These are phyloP conservation scores for Lasiodiplodia gonubiensis DNA, from an alignment of 2,329 filamentous ascomycete genomes.

Conservation along the genomic window DNA sequence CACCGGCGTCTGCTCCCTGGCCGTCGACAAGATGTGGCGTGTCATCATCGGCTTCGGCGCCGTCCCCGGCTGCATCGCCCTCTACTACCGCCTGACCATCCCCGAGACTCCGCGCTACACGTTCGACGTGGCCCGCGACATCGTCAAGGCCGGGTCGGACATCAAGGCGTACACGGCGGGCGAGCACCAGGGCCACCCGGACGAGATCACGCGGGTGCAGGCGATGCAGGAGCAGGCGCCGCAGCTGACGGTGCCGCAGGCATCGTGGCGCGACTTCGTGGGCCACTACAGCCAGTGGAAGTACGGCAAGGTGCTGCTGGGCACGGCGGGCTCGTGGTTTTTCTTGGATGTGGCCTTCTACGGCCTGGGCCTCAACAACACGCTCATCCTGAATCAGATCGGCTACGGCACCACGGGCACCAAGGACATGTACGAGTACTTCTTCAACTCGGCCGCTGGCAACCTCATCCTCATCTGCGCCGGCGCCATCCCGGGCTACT, in stretches of 20 bases:
- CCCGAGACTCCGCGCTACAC: constrained; percentile 89
- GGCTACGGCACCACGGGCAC: constrained; percentile 69
- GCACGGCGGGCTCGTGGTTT: constrained; percentile 87
- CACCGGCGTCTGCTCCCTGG: constrained; percentile 66
- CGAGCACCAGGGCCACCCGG: constrained; percentile 65
- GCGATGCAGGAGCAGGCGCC: constrained; percentile 60
- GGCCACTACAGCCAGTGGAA: constrained; percentile 73
- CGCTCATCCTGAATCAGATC: constrained; percentile 72
- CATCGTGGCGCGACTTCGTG: constrained; percentile 74
- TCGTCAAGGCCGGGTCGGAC: constrained; percentile 75
- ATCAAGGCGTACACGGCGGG: constrained; percentile 76
- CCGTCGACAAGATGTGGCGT: constrained; percentile 89
- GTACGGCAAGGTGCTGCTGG: constrained; percentile 73
- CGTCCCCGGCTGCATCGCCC: constrained; percentile 77
- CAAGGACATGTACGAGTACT: constrained; percentile 64
- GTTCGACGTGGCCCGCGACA: constrained; percentile 77
- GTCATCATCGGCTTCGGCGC: constrained; percentile 80
- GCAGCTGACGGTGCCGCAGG: constrained; percentile 69
- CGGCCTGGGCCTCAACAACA: constrained; percentile 74
- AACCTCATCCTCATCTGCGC: constrained; percentile 81
- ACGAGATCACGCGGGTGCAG: constrained; percentile 69
- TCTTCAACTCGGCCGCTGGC: constrained; percentile 77
- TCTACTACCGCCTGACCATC: constrained; percentile 87
- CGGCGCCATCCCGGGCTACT: constrained; percentile 81
- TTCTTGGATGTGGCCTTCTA: constrained; percentile 68